These are phyloP conservation scores for Leersia perrieri DNA, from an alignment of 176 grass and related monocot species.

Conservation along the genomic window DNA sequence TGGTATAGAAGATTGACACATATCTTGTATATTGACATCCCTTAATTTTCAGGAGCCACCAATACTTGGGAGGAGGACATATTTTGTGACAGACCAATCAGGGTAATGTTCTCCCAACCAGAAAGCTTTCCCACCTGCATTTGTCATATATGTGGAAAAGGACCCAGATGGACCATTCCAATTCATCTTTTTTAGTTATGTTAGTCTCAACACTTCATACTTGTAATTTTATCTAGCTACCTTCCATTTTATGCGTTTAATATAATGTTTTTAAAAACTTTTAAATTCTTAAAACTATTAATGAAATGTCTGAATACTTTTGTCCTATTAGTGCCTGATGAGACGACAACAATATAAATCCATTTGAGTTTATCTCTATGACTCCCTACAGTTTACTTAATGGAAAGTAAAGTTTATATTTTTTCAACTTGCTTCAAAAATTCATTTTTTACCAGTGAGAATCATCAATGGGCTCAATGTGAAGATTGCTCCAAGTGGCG, in stretches of 20 bases:
- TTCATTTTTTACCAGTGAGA: conserved; percentile 49
- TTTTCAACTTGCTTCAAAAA: conserved; percentile 17
- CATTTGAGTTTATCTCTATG: not conserved
- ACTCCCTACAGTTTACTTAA: not conserved
- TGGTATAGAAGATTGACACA: conserved; percentile 1
- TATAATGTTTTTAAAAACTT: not conserved
- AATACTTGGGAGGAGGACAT: conserved; percentile 81
- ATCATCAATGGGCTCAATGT: conserved; percentile 91
- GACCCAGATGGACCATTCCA: not conserved
- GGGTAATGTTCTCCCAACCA: conserved; percentile 52
- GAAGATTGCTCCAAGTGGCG: conserved; percentile 95
- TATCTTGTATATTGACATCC: conserved; percentile 31
- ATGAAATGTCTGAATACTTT: not conserved
- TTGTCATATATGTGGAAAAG: conserved; percentile 13
- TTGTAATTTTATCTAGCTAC: conserved; percentile 2
- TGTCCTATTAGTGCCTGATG: conserved; percentile 18
- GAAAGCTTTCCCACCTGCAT: not conserved
- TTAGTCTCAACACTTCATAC: not conserved
- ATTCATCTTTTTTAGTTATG: not conserved
- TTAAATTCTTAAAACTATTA: not conserved
- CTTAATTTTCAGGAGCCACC: conserved; percentile 79
- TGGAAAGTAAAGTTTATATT: not conserved
- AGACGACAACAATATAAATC: conserved; percentile 1
- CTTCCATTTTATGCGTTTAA: not conserved
- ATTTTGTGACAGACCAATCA: conserved; percentile 63